Percentiles rank a stretch among this genome's conserved stretches.
Evolutionary conservation across 2,329 filamentous ascomycete genomes (phyloP).

Genomic region (Exophiala aquamarina): DNA sequence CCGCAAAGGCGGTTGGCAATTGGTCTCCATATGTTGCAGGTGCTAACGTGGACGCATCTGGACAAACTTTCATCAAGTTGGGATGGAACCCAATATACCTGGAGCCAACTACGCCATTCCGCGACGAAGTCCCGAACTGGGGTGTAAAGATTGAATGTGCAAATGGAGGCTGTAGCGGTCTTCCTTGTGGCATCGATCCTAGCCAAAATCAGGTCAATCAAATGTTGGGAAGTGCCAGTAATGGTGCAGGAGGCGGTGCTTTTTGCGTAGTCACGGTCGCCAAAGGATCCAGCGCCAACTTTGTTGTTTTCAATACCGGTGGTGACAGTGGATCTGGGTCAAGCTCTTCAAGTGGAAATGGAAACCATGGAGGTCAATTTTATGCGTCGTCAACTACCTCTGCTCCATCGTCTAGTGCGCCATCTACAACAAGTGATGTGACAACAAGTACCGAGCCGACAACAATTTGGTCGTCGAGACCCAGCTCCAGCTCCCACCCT

Average conservation of each 20-base stretch:
- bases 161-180: constrained; percentile 64
- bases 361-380: constrained; percentile 8
- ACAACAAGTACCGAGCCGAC: constrained; percentile 24
- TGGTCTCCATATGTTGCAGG: constrained; percentile 77
- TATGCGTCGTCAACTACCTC: constrained; percentile 27
- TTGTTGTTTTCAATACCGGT: constrained; percentile 59
- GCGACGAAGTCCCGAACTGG: constrained; percentile 60
- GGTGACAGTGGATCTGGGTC: constrained; percentile 37
- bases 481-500: constrained; percentile 1
- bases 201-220: constrained; percentile 55
- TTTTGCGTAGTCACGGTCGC: constrained; percentile 79
- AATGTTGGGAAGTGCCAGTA: constrained; percentile 57
- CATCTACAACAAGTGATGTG: constrained; percentile 25
- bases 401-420: constrained; percentile 30
- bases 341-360: background rate
- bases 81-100: constrained; percentile 76
- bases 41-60: constrained; percentile 65
- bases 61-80: constrained; percentile 71
- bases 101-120: constrained; percentile 53
- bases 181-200: constrained; percentile 73
- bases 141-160: constrained; percentile 71
- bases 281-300: constrained; percentile 64
- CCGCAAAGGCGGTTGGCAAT: constrained; percentile 65
- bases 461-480: constrained; percentile 16
- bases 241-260: constrained; percentile 65